Evolutionary conservation across 257 asterid genomes (phyloP), one percentile per base, ranked within the genome.

Genomic region (Pogostemon cablin): DNA sequence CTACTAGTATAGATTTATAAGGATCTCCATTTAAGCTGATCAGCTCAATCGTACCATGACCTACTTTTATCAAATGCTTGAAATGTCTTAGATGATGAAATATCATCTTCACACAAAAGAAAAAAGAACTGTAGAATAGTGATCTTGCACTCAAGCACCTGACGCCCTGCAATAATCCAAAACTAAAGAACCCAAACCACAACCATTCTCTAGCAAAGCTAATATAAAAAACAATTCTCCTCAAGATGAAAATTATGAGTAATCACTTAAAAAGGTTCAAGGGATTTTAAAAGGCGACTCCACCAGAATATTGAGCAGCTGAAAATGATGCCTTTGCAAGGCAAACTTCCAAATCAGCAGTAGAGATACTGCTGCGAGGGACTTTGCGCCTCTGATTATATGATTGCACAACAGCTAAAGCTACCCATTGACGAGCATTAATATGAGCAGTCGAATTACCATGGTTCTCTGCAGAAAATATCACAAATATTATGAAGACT

Each of bases 331-430:
- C 96, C 84, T 93, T 93, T 67, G 90, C 90, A 62, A 93, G 84
- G 83, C 96, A 90, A 67, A 74, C 78, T 73, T 88, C 97, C 77
- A 93, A 80, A 79, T 89, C 91, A 75, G 83, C 80, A 62, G 85
- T 79, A 64, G 90, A 93, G 67, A 90, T 85, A 77, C 76, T 79
- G 68, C 97, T 79, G 4, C 96, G 95, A 37, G 96, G 96, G 72
- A 82, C 89, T 82, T 87, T 90, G 69, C 92, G 87, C 85, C 89
- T 75, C 66, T 87, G 85, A 79, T 86, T 90, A 76, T 90, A 91
- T 39, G 96, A 90, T 73, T 93, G 98, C 65, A 87, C 96, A 80
- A 89, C 88, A 76, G 96, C 96, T 76, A 90, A 86, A 78, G 87
- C 96, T 71, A 86, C 98, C 96, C 95, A 93, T 42, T 77, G 95